phyloP scores from a whole-genome alignment of 2,329 filamentous ascomycete species.

The Coniochaeta prunicola region DNA sequence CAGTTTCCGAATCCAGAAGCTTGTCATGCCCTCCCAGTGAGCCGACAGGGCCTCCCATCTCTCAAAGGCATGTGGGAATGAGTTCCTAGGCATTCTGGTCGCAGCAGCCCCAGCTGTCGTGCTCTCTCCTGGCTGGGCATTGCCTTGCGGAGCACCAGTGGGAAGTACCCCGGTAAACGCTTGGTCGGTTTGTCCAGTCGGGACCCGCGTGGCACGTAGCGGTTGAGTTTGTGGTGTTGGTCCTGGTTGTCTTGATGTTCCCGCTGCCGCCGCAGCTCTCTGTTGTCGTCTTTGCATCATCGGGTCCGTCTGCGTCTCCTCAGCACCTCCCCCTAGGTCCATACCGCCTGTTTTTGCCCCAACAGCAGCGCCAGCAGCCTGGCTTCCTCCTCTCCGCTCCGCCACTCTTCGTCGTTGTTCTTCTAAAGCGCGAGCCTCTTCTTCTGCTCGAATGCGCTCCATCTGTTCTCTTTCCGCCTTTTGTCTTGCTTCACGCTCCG shows the following conservation, averaged over 20 bases:
- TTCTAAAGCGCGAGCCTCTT: constrained; percentile 46
- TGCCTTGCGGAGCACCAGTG: constrained; percentile 5
- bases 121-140: constrained; percentile 21
- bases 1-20: constrained; percentile 91
- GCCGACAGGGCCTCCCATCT: constrained; percentile 95
- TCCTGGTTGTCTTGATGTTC: neutral
- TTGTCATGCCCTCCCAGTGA: constrained; percentile 95
- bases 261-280: constrained; percentile 15
- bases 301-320: constrained; percentile 25
- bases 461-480: constrained; percentile 59
- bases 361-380: constrained; percentile 35
- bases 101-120: constrained; percentile 21
- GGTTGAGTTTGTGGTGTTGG: constrained; percentile 4
- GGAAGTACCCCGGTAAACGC: constrained; percentile 9
- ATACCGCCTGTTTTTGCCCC: constrained; percentile 25
- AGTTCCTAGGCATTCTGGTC: constrained; percentile 45
- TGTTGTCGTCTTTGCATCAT: constrained; percentile 24
- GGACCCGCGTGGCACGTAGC: constrained; percentile 15
- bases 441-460: constrained; percentile 51
- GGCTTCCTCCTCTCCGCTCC: constrained; percentile 47
- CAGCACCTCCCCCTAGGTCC: constrained; percentile 22
- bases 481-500: constrained; percentile 66
- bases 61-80: constrained; percentile 95
- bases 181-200: constrained; percentile 19
- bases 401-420: constrained; percentile 46